Percentiles rank a stretch among this genome's conserved stretches.
These are phyloP conservation scores for Allantophomopsis lycopodina DNA, from an alignment of 2,329 filamentous ascomycete species.

Conservation along the genomic window DNA sequence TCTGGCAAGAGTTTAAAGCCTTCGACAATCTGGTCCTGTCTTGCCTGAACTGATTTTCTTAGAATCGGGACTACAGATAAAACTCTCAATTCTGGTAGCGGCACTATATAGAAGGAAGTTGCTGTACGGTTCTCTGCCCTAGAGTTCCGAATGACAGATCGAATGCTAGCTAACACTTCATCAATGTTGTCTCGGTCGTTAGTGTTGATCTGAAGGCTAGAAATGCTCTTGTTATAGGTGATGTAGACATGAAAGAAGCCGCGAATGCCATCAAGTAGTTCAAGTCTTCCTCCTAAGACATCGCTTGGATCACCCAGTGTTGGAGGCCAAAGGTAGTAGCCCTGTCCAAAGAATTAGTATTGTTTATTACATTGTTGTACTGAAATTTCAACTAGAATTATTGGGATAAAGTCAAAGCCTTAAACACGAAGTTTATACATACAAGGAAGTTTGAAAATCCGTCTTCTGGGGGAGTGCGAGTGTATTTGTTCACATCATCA, in stretches of 20 bases:
- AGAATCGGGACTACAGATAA: background rate
- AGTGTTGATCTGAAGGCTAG: background rate
- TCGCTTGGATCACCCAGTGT: background rate
- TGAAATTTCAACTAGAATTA: too few species aligned
- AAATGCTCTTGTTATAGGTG: background rate
- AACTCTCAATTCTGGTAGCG: background rate
- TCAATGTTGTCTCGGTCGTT: background rate
- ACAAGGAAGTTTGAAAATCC: too few species aligned
- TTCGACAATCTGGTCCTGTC: background rate
- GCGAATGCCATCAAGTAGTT: background rate
- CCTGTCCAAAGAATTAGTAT: background rate
- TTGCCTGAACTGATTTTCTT: background rate
- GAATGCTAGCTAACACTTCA: background rate
- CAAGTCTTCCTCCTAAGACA: background rate
- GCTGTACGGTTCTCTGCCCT: background rate
- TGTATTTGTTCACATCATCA: too few species aligned
- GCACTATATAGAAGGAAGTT: background rate
- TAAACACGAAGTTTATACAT: too few species aligned
- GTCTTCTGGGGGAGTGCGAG: too few species aligned
- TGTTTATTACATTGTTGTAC: too few species aligned
- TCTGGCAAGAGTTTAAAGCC: conserved; percentile 5
- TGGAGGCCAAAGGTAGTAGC: background rate
- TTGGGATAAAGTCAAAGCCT: too few species aligned
- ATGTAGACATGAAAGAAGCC: background rate
- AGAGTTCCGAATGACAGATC: background rate